Evolutionary conservation across 2,329 filamentous ascomycete species (phyloP).

Genomic region (Lachnellula subtilissima): DNA sequence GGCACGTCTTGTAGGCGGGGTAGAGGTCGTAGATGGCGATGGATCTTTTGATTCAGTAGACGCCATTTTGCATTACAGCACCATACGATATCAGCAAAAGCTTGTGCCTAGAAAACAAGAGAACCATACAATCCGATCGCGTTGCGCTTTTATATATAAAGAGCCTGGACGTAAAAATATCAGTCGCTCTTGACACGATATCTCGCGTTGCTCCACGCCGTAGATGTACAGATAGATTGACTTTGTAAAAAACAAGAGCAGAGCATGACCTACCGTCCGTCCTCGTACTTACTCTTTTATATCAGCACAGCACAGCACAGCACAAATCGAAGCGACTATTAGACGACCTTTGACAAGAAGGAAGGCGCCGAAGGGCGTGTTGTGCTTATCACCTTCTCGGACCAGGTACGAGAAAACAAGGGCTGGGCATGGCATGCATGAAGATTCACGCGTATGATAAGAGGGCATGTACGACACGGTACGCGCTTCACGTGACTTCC

Average conservation of each 20-base stretch:
- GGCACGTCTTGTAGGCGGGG: constrained; percentile 2
- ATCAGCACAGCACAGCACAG: neutral
- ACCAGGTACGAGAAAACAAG: no score
- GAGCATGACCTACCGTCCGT: neutral
- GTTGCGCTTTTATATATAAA: no score
- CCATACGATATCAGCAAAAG: no score
- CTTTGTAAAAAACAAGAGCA: no score
- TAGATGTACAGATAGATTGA: no score
- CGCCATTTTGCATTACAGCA: neutral
- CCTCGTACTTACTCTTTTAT: neutral
- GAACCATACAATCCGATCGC: no score
- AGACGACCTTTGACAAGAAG: neutral
- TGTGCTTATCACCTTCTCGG: neutral
- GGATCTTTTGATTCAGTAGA: neutral
- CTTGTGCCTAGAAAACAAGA: neutral
- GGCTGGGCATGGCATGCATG: no score
- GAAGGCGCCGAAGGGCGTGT: no score
- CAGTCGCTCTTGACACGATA: no score
- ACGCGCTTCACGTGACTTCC: neutral
- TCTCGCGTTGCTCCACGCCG: no score
- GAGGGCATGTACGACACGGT: neutral
- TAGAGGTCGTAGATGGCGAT: neutral
- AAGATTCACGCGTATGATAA: neutral
- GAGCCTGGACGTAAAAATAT: no score
- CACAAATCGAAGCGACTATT: no score